Conservation (phyloP, 768 basidiomycete species). For the Pleurotus pulmonarius region DNA sequence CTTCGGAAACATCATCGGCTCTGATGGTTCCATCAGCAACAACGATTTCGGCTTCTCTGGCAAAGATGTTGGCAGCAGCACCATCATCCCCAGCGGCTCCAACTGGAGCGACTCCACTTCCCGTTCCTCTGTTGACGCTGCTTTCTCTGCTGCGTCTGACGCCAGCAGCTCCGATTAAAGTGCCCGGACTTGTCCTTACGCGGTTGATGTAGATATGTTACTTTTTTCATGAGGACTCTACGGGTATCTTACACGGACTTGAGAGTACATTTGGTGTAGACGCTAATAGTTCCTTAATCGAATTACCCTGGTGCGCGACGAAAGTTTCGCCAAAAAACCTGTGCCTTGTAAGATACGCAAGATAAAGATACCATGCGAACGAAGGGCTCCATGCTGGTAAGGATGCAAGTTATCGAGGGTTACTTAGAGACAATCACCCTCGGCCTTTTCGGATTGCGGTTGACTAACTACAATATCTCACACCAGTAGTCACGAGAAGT, state of each 20-base stretch:
- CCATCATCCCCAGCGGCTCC: conserved; percentile 29
- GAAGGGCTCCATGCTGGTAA: no score
- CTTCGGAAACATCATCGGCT: conserved; percentile 27
- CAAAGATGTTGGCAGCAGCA: conserved; percentile 31
- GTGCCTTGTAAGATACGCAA: no score
- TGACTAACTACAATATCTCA: no score
- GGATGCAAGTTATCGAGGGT: no score
- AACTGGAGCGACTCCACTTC: conserved; percentile 34
- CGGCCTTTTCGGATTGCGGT: no score
- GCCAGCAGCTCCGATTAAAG: conserved; percentile 13
- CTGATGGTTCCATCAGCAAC: conserved; percentile 33
- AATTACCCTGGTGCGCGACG: conserved; percentile 6
- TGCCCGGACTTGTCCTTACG: neutral
- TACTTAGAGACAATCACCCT: no score
- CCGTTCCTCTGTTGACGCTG: conserved; percentile 26
- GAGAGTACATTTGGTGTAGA: conserved; percentile 7
- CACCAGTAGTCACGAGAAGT: no score
- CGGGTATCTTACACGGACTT: conserved; percentile 8
- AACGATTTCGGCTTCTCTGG: conserved; percentile 39
- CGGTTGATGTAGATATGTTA: neutral
- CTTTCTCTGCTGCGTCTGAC: conserved; percentile 26
- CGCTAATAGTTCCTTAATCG: conserved; percentile 8
- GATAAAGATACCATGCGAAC: no score
- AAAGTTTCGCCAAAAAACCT: conserved; percentile 1
- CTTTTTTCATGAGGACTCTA: neutral